A percentile compares a stretch with the other conserved stretches of the same genome.
Conservation (phyloP, 306 rosid genomes). For the Quercus parvula region DNA sequence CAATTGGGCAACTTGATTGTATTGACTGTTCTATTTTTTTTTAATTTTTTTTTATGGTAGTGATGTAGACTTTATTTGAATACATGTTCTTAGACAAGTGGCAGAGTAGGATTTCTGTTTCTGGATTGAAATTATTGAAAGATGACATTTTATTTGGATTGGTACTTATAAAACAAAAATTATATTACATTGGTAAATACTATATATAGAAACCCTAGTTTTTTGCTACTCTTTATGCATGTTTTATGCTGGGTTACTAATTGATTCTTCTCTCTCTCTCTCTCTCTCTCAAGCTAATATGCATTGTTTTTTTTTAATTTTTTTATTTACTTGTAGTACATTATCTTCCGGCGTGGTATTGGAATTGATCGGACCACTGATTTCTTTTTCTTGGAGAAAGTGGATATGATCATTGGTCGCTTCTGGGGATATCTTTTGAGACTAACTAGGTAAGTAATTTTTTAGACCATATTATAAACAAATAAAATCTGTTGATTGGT, state of each 20-base stretch:
- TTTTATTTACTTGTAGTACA: conserved; percentile 41
- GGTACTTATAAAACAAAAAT: no score
- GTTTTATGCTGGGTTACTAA: conserved; percentile 1
- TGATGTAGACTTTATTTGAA: not conserved
- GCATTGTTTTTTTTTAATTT: conserved; percentile 31
- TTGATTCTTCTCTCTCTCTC: not conserved
- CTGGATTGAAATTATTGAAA: not conserved
- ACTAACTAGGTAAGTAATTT: conserved; percentile 49
- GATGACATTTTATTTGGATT: not conserved
- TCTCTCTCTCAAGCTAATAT: conserved; percentile 24
- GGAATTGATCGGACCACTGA: conserved; percentile 83
- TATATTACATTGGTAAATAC: not conserved
- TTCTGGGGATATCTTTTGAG: conserved; percentile 72
- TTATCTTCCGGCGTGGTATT: conserved; percentile 86
- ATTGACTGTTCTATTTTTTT: not conserved
- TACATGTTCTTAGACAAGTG: not conserved
- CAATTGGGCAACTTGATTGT: not conserved
- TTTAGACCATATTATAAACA: not conserved
- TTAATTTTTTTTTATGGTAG: not conserved
- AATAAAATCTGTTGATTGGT: not conserved
- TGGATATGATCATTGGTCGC: conserved; percentile 80
- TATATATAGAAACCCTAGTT: not conserved
- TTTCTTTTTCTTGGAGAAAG: conserved; percentile 86
- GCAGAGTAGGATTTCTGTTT: not conserved
- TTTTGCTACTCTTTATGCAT: conserved; percentile 1